These are phyloP conservation scores for Lophiotrema nucula DNA, from an alignment of 495 filamentous ascomycete genomes.

Conservation along the genomic window DNA sequence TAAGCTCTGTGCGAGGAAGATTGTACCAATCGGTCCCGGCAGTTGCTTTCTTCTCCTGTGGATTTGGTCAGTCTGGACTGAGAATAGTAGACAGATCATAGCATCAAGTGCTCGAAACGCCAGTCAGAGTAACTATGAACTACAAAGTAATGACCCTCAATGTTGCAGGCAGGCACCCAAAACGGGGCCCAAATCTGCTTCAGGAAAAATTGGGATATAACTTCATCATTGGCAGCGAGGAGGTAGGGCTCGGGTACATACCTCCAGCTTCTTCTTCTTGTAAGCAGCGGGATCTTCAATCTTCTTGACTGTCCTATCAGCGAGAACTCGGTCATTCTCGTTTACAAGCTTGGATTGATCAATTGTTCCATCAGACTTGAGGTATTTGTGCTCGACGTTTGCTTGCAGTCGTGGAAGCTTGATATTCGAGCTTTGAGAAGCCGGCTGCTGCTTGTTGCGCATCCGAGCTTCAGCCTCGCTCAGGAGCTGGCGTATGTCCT, in stretches of 20 bases:
- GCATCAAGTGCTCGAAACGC: no score
- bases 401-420: slow-evolving; percentile 48
- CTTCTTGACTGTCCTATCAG: slow-evolving; percentile 45
- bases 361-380: slow-evolving; percentile 47
- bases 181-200: slow-evolving; percentile 68
- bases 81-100: no score
- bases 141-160: slow-evolving; percentile 67
- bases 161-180: slow-evolving; percentile 68
- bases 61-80: no score
- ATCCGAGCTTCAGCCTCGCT: slow-evolving; percentile 63
- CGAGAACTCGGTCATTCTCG: slow-evolving; percentile 44
- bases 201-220: slow-evolving; percentile 63
- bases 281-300: slow-evolving; percentile 47
- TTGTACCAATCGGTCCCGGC: slow-evolving; percentile 76
- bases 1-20: slow-evolving; percentile 77
- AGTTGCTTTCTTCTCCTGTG: slow-evolving; percentile 55
- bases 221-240: slow-evolving; percentile 63
- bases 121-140: slow-evolving; percentile 99
- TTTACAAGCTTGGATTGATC: slow-evolving; percentile 51
- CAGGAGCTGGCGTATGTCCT: slow-evolving; percentile 62
- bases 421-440: slow-evolving; percentile 13
- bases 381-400: slow-evolving; percentile 51
- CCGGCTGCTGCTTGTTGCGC: slow-evolving; percentile 34
- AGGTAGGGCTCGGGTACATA: slow-evolving; percentile 38
- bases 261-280: slow-evolving; percentile 47